Evolutionary conservation across 495 filamentous ascomycete genomes (phyloP), one percentile per base, ranked within the genome.

Genomic region (Penicillium longicatenatum): DNA sequence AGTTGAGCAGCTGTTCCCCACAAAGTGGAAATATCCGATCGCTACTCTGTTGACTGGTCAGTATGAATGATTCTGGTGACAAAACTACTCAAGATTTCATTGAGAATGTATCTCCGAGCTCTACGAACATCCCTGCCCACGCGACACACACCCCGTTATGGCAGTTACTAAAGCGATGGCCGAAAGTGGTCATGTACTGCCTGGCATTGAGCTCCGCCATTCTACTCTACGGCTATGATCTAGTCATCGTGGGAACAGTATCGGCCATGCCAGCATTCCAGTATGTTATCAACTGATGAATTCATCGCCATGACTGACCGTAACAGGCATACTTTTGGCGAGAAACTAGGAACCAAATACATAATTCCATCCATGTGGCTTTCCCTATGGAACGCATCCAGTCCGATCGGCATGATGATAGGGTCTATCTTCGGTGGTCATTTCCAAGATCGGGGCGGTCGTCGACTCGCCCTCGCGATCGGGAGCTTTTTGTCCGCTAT

Each of bases 281-380:
- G 73, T 75, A 57, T 45, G 62, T 52, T 22, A 11, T 10, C 20
- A 2, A 12, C 9, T 26, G 24, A 24, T 12, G 5, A 33, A 30
- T 11, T 10, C 12, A 17, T 48, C 11, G 20, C 39, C 35, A 14
- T 17, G 10, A 39, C 44, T 55, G 60, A 51, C 52, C 29, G 10
- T 46, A 1, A 9, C 11, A 79, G 75, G 56, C 57, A 65, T 22
- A 66, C 71, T 14, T 79, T 73, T 51, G 77, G 77, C 10, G 59
- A 60, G 14, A 37, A 52, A 11, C 53, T 71, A 11, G 50, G 71
- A 4, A 65, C 57, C 2, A 65, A 70, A 42, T 73, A 74, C 26
- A 81, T 80, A 48, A 75, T 80, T 50, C 77, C 76, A 0, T 72
- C 77, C 6, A 60, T 74, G 52, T 81, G 78, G 78, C 72, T 81